Evolutionary conservation across 2,329 filamentous ascomycete genomes (phyloP).

Genomic region (Beauveria sp.): DNA sequence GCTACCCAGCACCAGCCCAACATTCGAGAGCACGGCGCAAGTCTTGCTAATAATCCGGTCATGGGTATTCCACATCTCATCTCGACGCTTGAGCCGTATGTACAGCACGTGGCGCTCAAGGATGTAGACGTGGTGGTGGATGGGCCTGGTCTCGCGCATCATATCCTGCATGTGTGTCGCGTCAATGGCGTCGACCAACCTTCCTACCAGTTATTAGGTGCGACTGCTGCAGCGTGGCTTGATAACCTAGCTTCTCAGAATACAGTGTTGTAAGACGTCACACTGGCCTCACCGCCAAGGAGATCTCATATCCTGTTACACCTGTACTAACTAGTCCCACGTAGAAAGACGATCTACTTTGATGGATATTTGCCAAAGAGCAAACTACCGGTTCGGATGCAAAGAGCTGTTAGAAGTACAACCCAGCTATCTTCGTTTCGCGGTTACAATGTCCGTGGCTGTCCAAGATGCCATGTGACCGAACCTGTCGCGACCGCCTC

Average conservation of each 20-base stretch:
- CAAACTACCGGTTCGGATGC: slow-evolving; percentile 56
- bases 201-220: slow-evolving; percentile 56
- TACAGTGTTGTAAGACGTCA: slow-evolving; percentile 51
- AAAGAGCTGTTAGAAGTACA: slow-evolving; percentile 52
- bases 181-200: slow-evolving; percentile 47
- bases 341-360: slow-evolving; percentile 67
- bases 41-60: background rate
- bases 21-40: background rate
- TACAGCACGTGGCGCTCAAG: slow-evolving; percentile 33
- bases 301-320: slow-evolving; percentile 14
- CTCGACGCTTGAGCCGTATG: slow-evolving; percentile 45
- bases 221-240: slow-evolving; percentile 55
- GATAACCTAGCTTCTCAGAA: slow-evolving; percentile 46
- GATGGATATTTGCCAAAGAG: slow-evolving; percentile 68
- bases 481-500: slow-evolving; percentile 7
- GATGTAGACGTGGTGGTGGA: slow-evolving; percentile 53
- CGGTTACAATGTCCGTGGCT: slow-evolving; percentile 23
- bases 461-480: slow-evolving; percentile 17
- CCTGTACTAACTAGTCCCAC: background rate
- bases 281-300: slow-evolving; percentile 4
- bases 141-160: slow-evolving; percentile 71
- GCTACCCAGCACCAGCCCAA: background rate
- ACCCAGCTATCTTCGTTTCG: slow-evolving; percentile 44
- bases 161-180: slow-evolving; percentile 54
- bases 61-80: slow-evolving; percentile 57